Base-by-base conservation (phyloP, 1,284 basidiomycete genomes). In the Singerocomus rubriflavus region DNA sequence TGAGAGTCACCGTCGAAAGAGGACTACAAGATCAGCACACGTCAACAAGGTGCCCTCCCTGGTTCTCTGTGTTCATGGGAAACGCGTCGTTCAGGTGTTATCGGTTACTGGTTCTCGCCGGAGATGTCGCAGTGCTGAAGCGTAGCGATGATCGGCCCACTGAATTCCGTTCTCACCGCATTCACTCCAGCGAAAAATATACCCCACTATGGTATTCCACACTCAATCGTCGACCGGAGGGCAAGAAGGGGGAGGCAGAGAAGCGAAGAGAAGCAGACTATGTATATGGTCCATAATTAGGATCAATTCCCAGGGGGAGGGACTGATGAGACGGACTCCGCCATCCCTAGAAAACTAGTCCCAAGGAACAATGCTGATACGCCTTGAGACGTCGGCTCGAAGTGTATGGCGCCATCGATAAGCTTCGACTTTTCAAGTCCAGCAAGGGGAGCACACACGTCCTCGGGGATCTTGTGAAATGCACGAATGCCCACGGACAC, bases 331-430 rank as follows among this genome's bases (percentile, higher is more conserved):
- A 52, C 77, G 77, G 8, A 77, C 58, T 68, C 65, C 6, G 74
- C 76, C 14, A 78, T 78, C 57, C 78, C 78, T 16, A 78, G 57
- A 63, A 79, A 79, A 53, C 76, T 78, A 37, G 76, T 79, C 52
- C 75, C 70, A 27, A 79, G 64, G 60, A 79, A 79, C 9, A 68
- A 57, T 1, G 63, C 73, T 6, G 77, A 62, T 11, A 71, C 62
- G 53, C 47, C n/a, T 56, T 54, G 32, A 66, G 63, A 51, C 73
- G 73, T 3, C 66, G 62, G 14, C 72, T 71, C 3, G 77, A 76
- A 30, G 79, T 68, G 54, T 79, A 79, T 48, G 77, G 50, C 41
- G 76, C 77, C 76, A 26, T 76, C 76, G 39, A 78, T 66, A 32
- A 77, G 64, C 29, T 74, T 68, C 21, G 70, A 67, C 45, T 59